phyloP scores from a whole-genome alignment of 345 rosid genomes.

The Gynandropsis gynandra region DNA sequence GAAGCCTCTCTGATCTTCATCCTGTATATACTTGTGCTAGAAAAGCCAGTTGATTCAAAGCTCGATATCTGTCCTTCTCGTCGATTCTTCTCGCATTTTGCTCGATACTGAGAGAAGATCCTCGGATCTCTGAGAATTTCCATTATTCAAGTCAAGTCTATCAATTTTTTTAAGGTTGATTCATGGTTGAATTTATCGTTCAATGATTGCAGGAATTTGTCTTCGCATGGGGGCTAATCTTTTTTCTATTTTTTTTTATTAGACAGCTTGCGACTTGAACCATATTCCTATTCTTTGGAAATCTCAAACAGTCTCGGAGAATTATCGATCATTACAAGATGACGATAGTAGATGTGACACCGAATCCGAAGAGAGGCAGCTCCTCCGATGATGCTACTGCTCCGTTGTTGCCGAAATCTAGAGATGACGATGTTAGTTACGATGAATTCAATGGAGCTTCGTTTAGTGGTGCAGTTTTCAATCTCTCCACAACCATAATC shows the following conservation, averaged over 20 bases:
- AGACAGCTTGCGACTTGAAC: no score
- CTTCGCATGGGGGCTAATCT: no score
- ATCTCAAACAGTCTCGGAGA: neutral
- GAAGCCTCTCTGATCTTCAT: neutral
- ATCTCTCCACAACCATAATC: constrained; percentile 74
- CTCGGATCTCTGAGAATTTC: no score
- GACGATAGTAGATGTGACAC: constrained; percentile 39
- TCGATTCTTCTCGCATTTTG: no score
- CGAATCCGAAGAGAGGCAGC: constrained; percentile 34
- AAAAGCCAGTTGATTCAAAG: no score
- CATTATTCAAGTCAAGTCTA: no score
- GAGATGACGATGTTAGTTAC: constrained; percentile 36
- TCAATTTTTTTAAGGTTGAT: no score
- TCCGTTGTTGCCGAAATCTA: constrained; percentile 47
- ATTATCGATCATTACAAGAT: constrained; percentile 28
- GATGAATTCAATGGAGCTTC: constrained; percentile 87
- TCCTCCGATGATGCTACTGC: constrained; percentile 36
- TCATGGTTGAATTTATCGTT: no score
- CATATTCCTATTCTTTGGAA: neutral
- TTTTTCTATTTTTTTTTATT: no score
- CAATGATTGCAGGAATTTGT: no score
- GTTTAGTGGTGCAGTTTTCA: constrained; percentile 79
- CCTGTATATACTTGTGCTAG: neutral
- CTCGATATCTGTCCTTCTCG: no score
- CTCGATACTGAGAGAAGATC: no score